A percentile compares a stretch with the other conserved stretches of the same genome.
These are phyloP conservation scores for Backusella psychrophila DNA, from an alignment of 192 early-diverging fungal species.

Conservation along the genomic window DNA sequence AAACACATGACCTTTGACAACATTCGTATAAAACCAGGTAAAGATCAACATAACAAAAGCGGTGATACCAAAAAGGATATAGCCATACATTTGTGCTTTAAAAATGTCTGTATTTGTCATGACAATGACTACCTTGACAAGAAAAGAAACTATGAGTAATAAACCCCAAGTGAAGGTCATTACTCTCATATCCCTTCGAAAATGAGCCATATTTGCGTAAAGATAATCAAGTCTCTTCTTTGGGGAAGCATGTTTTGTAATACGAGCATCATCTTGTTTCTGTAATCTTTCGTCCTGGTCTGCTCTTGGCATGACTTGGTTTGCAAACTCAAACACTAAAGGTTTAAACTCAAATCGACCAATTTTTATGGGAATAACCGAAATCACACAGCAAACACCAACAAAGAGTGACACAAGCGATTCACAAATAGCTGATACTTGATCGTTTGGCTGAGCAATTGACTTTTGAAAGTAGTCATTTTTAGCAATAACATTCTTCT, in stretches of 20 bases:
- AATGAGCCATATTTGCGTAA: conserved; percentile 28
- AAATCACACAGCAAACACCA: conserved; percentile 28
- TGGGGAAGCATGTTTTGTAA: not conserved
- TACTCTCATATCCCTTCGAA: conserved; percentile 33
- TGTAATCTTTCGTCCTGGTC: conserved; percentile 6
- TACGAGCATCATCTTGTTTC: conserved; percentile 15
- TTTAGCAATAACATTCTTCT: no score
- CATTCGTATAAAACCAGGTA: conserved; percentile 25
- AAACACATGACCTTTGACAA: conserved; percentile 18
- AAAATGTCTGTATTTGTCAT: conserved; percentile 16
- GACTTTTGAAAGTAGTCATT: conserved; percentile 17
- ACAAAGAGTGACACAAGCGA: conserved; percentile 25
- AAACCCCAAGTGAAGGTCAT: conserved; percentile 34
- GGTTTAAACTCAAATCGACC: conserved; percentile 23
- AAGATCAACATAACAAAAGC: conserved; percentile 10
- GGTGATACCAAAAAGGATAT: conserved; percentile 18
- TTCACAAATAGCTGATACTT: conserved; percentile 23
- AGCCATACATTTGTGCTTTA: conserved; percentile 5
- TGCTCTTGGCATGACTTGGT: conserved; percentile 31
- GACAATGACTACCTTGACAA: conserved; percentile 33
- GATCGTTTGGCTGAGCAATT: conserved; percentile 29
- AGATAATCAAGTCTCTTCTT: conserved; percentile 21
- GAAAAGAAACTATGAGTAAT: conserved; percentile 25
- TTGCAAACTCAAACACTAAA: conserved; percentile 25
- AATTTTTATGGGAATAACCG: conserved; percentile 22